These are phyloP conservation scores for Taxillus chinensis DNA, from an alignment of 164 flowering plant genomes.

Conservation along the genomic window DNA sequence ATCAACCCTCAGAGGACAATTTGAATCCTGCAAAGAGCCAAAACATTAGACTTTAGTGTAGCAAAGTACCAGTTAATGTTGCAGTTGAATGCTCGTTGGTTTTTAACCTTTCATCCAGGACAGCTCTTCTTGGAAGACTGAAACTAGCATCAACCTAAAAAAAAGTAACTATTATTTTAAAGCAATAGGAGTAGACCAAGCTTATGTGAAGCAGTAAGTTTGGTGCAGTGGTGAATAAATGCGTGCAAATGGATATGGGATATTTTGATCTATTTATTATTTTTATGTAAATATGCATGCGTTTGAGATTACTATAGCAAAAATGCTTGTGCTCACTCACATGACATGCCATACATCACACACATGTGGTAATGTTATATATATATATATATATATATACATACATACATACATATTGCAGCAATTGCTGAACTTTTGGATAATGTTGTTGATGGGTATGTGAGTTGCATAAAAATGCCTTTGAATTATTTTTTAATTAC, in stretches of 20 bases:
- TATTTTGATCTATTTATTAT: no score
- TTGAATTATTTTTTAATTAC: no score
- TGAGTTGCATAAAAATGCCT: no score
- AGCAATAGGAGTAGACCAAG: background rate
- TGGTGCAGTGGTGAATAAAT: no score
- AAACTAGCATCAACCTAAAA: conserved; percentile 83
- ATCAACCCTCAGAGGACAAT: conserved; percentile 27
- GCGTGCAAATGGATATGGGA: no score
- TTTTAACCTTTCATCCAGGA: conserved; percentile 87
- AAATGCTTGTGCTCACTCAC: no score
- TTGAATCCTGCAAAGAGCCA: conserved; percentile 26
- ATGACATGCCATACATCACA: no score
- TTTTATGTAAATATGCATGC: no score
- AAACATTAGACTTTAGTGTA: conserved; percentile 60
- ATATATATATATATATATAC: no score
- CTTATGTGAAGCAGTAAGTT: no score
- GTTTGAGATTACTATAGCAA: no score
- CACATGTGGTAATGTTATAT: no score
- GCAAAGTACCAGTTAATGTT: conserved; percentile 78
- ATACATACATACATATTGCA: conserved; percentile 17
- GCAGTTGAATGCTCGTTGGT: conserved; percentile 53
- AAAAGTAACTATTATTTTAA: background rate
- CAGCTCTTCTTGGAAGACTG: conserved; percentile 69
- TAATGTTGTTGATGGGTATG: conserved; percentile 61
- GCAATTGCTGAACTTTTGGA: conserved; percentile 94